Evolutionary conservation across 2,329 filamentous ascomycete genomes (phyloP).

Genomic region (Verticillium nubilum): DNA sequence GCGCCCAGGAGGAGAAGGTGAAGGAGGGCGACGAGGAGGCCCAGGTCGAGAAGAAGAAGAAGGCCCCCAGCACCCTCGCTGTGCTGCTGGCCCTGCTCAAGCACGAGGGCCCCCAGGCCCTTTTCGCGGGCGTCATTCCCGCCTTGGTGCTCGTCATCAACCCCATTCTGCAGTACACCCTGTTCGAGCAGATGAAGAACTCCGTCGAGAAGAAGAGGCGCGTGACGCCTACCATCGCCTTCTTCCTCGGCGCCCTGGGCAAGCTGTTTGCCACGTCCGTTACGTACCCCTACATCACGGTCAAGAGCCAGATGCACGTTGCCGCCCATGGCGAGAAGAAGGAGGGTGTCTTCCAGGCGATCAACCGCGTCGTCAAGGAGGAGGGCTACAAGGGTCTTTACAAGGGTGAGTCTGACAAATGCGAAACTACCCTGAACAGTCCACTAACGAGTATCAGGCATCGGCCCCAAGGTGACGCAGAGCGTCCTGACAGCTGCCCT

Average conservation of each 20-base stretch:
- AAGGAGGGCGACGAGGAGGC: slow-evolving; percentile 31
- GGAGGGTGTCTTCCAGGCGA: slow-evolving; percentile 72
- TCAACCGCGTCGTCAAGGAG: slow-evolving; percentile 75
- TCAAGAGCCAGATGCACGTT: slow-evolving; percentile 97
- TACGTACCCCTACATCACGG: slow-evolving; percentile 97
- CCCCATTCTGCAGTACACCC: slow-evolving; percentile 96
- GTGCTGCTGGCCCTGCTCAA: slow-evolving; percentile 76
- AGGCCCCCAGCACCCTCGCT: slow-evolving; percentile 65
- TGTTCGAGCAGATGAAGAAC: slow-evolving; percentile 98
- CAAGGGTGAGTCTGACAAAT: slow-evolving; percentile 50
- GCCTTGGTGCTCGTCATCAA: slow-evolving; percentile 95
- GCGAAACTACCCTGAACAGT: background rate
- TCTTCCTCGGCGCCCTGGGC: slow-evolving; percentile 85
- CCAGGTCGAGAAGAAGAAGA: slow-evolving; percentile 30
- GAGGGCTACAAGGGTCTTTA: slow-evolving; percentile 93
- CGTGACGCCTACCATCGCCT: slow-evolving; percentile 81
- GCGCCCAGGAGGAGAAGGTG: slow-evolving; percentile 57
- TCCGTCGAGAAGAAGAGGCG: slow-evolving; percentile 65
- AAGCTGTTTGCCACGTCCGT: slow-evolving; percentile 92
- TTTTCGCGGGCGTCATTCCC: slow-evolving; percentile 90
- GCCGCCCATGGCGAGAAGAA: slow-evolving; percentile 69
- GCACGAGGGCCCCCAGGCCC: slow-evolving; percentile 76
- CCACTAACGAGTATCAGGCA: slow-evolving; percentile 51
- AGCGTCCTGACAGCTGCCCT: slow-evolving; percentile 95
- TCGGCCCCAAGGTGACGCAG: slow-evolving; percentile 93